A percentile compares a stretch with the other conserved stretches of the same genome.
phyloP scores from a whole-genome alignment of 257 asterid species.

The Penstemon newberryi region DNA sequence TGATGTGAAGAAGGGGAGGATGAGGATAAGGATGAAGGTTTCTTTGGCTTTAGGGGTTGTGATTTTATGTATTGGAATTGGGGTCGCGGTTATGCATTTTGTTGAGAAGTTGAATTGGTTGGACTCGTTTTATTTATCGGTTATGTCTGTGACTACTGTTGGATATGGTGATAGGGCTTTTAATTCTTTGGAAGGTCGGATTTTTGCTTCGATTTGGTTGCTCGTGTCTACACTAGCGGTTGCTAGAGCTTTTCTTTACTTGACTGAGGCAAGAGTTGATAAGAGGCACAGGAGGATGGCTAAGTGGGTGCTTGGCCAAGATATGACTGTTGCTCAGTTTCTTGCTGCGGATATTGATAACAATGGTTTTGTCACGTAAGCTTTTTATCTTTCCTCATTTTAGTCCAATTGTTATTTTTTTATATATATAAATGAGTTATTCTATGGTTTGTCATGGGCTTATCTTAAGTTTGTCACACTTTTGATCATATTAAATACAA shows the following conservation, averaged over 20 bases:
- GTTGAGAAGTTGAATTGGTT: conserved; percentile 74
- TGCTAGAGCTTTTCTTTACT: conserved; percentile 95
- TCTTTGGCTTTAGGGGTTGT: conserved; percentile 87
- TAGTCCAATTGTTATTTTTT: not conserved
- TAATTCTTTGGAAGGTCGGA: conserved; percentile 68
- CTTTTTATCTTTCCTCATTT: conserved; percentile 15
- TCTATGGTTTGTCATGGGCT: not conserved
- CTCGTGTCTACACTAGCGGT: conserved; percentile 94
- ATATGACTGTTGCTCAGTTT: conserved; percentile 94
- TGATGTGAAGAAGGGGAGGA: conserved; percentile 95
- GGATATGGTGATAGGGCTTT: conserved; percentile 97
- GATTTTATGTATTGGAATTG: conserved; percentile 81
- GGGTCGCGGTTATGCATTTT: conserved; percentile 74
- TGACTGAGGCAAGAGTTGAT: conserved; percentile 94
- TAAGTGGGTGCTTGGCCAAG: conserved; percentile 89
- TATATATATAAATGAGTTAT: not conserved
- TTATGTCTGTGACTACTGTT: conserved; percentile 95
- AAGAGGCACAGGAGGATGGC: conserved; percentile 85
- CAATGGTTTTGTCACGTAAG: conserved; percentile 82
- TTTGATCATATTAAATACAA: conserved; percentile 11
- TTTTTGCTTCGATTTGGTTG: conserved; percentile 93
- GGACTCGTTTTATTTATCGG: conserved; percentile 85
- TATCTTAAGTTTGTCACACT: conserved; percentile 4
- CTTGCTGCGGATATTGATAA: conserved; percentile 94
- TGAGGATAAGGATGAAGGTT: conserved; percentile 95